Base-by-base conservation (phyloP, 2,329 filamentous ascomycete genomes). In the Clonostachys rhizophaga region DNA sequence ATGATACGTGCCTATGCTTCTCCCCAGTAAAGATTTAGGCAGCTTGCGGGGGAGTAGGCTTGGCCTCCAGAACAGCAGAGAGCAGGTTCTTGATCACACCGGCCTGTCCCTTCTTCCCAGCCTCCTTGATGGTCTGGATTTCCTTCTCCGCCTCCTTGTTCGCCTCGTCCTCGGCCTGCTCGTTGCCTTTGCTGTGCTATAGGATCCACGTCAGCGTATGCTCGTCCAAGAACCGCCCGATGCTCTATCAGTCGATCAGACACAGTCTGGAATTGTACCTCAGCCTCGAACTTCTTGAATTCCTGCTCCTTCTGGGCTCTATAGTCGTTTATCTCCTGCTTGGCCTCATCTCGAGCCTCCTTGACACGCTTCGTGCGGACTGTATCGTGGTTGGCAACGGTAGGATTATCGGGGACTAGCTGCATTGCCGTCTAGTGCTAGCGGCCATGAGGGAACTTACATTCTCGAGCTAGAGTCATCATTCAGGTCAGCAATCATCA, bases 291-390 rank as follows among this genome's bases (percentile, higher is more conserved):
- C 65, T 87, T 86, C 78, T 94, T 92, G 76, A 91, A 97, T 70
- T 97, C 92, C 35, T 88, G 81, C 63, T 99, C 94, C 76, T 96
- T 99, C 59, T 86, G 73, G 61, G 85, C 81, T 66, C 85, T 84
- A 77, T 99, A 97, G 48, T 90, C 87, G 56, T 96, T 89, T 62
- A 99, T 96, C 69, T 99, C 92, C 73, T 95, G 95, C 74, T 96
- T 95, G 53, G 94, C 94, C 71, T 99, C 94, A 64, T 89, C 84
- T 64, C 92, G 89, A 54, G 94, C 94, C 74, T 97, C 94, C 73
- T 90, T 95, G 72, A 99, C 90, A 65, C 91, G 86, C 79, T 96
- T 96, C 52, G 94, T 96, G 64, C 94, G 91, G 79, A 64, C 65
- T 68, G 54, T 24, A 43, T 43, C 34, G 18, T 40, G 20, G 14